These are phyloP conservation scores for Gnetum montanum DNA, from an alignment of 75 land plant species.

Conservation along the genomic window DNA sequence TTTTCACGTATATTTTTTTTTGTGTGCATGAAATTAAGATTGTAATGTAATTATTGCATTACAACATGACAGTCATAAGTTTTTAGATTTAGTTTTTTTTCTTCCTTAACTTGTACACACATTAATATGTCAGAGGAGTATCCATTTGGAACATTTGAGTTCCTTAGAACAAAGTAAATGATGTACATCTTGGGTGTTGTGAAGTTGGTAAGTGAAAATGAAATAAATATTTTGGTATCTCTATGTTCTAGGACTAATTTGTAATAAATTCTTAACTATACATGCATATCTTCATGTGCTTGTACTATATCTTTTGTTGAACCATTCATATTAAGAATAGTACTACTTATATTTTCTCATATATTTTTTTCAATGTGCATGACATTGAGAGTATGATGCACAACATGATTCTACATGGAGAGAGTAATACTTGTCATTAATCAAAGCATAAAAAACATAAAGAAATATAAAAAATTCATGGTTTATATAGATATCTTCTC, in stretches of 20 bases:
- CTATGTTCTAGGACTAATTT: no score
- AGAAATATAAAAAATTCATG: no score
- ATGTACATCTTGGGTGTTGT: conserved; percentile 1
- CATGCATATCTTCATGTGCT: no score
- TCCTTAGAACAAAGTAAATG: background rate
- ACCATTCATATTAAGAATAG: conserved; percentile 8
- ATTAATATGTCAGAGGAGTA: background rate
- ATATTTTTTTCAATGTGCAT: no score
- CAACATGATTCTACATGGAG: no score
- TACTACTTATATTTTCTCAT: background rate
- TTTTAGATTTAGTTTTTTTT: conserved; percentile 6
- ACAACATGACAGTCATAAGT: conserved; percentile 13
- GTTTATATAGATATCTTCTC: no score
- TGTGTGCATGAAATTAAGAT: background rate
- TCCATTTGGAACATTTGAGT: conserved; percentile 1
- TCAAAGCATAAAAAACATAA: no score
- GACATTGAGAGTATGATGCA: background rate
- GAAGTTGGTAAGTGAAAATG: no score
- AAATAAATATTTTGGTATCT: no score
- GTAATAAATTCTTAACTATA: no score
- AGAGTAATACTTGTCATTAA: no score
- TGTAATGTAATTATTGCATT: conserved; percentile 9
- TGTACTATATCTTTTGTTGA: no score
- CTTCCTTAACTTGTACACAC: background rate
- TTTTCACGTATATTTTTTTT: background rate